phyloP scores from a whole-genome alignment of 2,329 filamentous ascomycete genomes.

The Eutypella sp. region DNA sequence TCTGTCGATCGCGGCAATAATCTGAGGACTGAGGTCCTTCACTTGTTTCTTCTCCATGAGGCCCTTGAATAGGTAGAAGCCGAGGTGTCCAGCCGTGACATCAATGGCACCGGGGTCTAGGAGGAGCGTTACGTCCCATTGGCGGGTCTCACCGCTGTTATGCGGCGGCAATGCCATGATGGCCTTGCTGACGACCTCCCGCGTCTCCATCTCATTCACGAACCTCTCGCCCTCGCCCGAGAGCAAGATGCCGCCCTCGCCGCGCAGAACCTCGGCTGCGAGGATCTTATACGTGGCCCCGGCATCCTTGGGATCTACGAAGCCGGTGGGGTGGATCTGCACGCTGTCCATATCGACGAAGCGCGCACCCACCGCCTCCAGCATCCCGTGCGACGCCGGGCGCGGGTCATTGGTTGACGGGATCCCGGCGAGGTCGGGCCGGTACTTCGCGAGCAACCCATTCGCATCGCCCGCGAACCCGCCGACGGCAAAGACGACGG shows the following conservation, averaged over 20 bases:
- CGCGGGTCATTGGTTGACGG: conserved; percentile 60
- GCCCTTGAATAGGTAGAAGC: conserved; percentile 60
- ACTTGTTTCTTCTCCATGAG: conserved; percentile 53
- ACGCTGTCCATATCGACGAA: conserved; percentile 51
- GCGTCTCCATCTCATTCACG: conserved; percentile 57
- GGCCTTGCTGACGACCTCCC: conserved; percentile 49
- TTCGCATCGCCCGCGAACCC: conserved; percentile 59
- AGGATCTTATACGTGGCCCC: conserved; percentile 52
- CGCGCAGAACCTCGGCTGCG: conserved; percentile 57
- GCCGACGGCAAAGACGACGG: conserved; percentile 56
- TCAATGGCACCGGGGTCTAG: conserved; percentile 54
- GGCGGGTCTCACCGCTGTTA: conserved; percentile 30
- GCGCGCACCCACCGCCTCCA: conserved; percentile 34
- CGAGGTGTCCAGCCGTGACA: conserved; percentile 49
- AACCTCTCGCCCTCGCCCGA: conserved; percentile 44
- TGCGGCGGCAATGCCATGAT: conserved; percentile 39
- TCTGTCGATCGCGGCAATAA: conserved; percentile 39
- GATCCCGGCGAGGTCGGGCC: conserved; percentile 53
- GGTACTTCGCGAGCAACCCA: conserved; percentile 50
- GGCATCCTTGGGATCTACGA: conserved; percentile 49
- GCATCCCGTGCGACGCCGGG: conserved; percentile 45
- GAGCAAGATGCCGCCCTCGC: conserved; percentile 57
- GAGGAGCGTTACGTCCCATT: conserved; percentile 56
- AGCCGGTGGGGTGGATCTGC: conserved; percentile 62
- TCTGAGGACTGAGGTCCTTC: conserved; percentile 37